Evolutionary conservation across 768 basidiomycete genomes (phyloP), one percentile per base, ranked within the genome.

Genomic region (Russula virescens): DNA sequence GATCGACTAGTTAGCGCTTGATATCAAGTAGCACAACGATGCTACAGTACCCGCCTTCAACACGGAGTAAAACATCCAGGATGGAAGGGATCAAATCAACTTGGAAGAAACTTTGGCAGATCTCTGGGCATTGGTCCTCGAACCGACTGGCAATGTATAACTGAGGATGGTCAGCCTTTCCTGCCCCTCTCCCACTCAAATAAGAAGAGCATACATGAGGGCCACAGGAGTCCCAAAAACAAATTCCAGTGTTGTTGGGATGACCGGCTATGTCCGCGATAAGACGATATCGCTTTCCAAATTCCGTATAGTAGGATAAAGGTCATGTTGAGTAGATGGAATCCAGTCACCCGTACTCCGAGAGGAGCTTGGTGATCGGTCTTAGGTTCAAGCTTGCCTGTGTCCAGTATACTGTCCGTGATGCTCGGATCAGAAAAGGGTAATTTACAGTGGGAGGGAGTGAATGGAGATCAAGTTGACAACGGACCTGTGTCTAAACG

Each of bases 241-340:
- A 21, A 2, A 47, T 38, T 38, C 38, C 38, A 38, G 13, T 11
- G 38, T 38, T 14, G 38, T 38, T 11, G 38, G 38, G 38, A 47
- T 23, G 46, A 31, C 14, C 13, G 40, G 21, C 25, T 28, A n/a
- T n/a, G 31, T 18, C 61, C 61, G n/a, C 23, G 10, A 43, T 38
- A 56, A 38, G 53, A 31, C 7, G 34, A 25, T n/a, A 55, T 35
- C 2, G 54, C 53, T 34, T 62, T 62, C 5, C 46, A 31, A 6
- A 50, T 40, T 3, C 61, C 61, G 26, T 55, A 43, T 18, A 23
- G 25, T 2, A 50, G n/a, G 31, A 62, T 56, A 4, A 56, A 9
- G n/a, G 23, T n/a, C 26, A 38, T 48, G 53, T 48, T 62, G 34
- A 62, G 35, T 18, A 62, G 9, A 25, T 53, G 46, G 53, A 35